These are phyloP conservation scores for Podaxis mareebaensis DNA, from an alignment of 768 basidiomycete species.

Conservation along the genomic window DNA sequence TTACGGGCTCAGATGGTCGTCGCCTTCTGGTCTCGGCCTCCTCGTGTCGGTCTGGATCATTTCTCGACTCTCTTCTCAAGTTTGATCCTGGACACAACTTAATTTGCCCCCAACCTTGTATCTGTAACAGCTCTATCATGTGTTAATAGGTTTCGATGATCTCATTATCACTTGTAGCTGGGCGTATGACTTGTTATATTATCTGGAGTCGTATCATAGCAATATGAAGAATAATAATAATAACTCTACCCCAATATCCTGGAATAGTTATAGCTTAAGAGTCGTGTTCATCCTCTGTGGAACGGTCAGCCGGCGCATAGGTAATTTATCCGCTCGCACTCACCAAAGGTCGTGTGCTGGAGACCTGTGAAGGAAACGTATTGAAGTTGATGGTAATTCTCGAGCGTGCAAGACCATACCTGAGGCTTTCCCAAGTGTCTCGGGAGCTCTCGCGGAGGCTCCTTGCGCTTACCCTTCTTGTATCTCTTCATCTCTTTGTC, in stretches of 20 bases:
- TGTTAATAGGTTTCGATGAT: too few species aligned
- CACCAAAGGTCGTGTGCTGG: conserved; percentile 1
- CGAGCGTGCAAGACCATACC: background rate
- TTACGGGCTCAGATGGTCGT: conserved; percentile 16
- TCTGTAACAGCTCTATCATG: background rate
- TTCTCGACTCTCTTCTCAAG: conserved; percentile 23
- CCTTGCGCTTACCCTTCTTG: background rate
- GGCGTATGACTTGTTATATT: background rate
- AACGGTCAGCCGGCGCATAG: background rate
- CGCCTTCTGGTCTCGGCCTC: conserved; percentile 22
- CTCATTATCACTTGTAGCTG: too few species aligned
- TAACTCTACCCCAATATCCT: background rate
- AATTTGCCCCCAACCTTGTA: too few species aligned
- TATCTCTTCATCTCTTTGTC: background rate
- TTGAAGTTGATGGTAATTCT: background rate
- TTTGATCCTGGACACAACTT: conserved; percentile 6
- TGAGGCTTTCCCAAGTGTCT: background rate
- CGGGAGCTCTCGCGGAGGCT: background rate
- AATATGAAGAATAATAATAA: background rate
- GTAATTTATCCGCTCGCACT: background rate
- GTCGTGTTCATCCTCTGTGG: conserved; percentile 1
- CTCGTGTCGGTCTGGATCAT: conserved; percentile 24
- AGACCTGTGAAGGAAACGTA: background rate
- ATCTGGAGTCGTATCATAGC: background rate
- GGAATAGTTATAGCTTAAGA: background rate